These are phyloP conservation scores for Apiotrichum sp. DNA, from an alignment of 1,284 basidiomycete genomes.

Conservation along the genomic window DNA sequence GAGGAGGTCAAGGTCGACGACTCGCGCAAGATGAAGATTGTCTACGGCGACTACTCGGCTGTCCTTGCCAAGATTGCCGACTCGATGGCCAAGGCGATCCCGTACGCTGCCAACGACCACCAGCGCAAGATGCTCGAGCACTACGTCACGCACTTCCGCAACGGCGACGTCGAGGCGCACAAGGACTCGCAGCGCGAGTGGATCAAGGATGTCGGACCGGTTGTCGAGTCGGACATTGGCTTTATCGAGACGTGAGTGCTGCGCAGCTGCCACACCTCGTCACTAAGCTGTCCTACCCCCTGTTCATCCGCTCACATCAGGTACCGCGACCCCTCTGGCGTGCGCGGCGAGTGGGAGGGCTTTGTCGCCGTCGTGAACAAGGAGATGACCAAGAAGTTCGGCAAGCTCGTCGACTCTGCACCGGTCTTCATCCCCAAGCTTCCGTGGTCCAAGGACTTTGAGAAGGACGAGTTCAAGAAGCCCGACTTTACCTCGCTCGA, in stretches of 20 bases:
- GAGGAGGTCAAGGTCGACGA: conserved; percentile 6
- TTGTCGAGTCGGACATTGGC: conserved; percentile 58
- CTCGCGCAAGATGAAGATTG: conserved; percentile 7
- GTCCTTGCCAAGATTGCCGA: conserved; percentile 10
- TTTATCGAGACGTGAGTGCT: conserved; percentile 48
- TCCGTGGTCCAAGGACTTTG: conserved; percentile 75
- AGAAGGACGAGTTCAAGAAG: conserved; percentile 61
- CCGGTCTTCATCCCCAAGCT: conserved; percentile 69
- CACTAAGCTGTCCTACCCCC: too few relatives aligned
- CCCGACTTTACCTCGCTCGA: conserved; percentile 65
- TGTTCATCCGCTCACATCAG: neutral
- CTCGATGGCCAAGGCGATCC: conserved; percentile 54
- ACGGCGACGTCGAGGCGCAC: conserved; percentile 70
- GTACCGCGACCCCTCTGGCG: conserved; percentile 54
- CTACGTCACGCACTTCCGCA: conserved; percentile 71
- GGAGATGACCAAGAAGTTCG: conserved; percentile 69
- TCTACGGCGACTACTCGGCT: conserved; percentile 13
- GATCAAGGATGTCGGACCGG: conserved; percentile 77
- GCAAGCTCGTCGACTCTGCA: conserved; percentile 64
- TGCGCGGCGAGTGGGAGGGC: conserved; percentile 74
- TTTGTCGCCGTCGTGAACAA: conserved; percentile 85
- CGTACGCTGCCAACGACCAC: conserved; percentile 64
- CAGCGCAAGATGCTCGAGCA: conserved; percentile 66
- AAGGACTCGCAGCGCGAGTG: conserved; percentile 67
- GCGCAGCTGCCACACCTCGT: neutral